Evolutionary conservation across 805 yeast species (phyloP).

Genomic region (Scheffersomyces spartinae): DNA sequence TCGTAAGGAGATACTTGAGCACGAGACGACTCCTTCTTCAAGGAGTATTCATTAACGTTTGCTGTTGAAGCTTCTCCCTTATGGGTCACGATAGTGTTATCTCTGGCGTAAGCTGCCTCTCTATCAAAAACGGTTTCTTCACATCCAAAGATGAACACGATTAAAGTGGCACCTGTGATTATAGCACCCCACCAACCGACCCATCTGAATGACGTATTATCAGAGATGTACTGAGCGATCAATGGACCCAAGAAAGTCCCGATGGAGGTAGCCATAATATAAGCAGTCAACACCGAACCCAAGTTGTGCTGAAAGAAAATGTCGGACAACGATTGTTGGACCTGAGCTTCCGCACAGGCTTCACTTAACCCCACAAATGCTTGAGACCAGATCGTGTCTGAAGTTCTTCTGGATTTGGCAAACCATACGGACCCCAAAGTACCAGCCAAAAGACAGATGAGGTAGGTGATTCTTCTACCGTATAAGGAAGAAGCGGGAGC

Average conservation of each 20-base stretch:
- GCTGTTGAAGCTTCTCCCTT: too few species aligned
- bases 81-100: too few species aligned
- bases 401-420: slow-evolving; percentile 38
- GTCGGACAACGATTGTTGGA: slow-evolving; percentile 58
- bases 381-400: slow-evolving; percentile 69
- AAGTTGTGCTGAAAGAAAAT: slow-evolving; percentile 70
- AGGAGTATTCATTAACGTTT: too few species aligned
- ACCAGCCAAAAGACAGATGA: slow-evolving; percentile 50
- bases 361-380: slow-evolving; percentile 73
- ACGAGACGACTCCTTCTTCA: slow-evolving; percentile 3
- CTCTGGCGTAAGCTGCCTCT: too few species aligned
- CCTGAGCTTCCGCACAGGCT: slow-evolving; percentile 66
- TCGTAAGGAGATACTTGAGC: too few species aligned
- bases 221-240: slow-evolving; percentile 62
- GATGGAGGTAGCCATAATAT: slow-evolving; percentile 62
- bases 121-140: slow-evolving; percentile 67
- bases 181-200: slow-evolving; percentile 62
- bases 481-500: slow-evolving; percentile 62
- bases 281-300: slow-evolving; percentile 60
- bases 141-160: slow-evolving; percentile 44
- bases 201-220: slow-evolving; percentile 61
- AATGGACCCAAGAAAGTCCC: slow-evolving; percentile 76
- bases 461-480: slow-evolving; percentile 55
- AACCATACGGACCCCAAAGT: slow-evolving; percentile 63
- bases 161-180: slow-evolving; percentile 29